Base-by-base conservation (phyloP, 2,329 filamentous ascomycete genomes). In the Macroventuria anomochaeta region DNA sequence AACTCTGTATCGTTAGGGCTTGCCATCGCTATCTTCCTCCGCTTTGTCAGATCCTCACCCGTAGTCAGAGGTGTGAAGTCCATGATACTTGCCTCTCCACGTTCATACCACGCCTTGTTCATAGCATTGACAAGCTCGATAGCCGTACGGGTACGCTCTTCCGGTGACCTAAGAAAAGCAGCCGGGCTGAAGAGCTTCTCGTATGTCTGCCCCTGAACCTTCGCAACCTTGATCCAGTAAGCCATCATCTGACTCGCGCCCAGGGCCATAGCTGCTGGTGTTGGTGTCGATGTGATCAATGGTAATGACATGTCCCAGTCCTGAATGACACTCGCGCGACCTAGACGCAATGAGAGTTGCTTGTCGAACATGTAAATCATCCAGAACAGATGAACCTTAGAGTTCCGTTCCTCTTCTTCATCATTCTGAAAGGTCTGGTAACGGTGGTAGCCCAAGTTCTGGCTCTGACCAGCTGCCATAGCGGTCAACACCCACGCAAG, bases 361-460 rank as follows among this genome's bases (percentile, higher is more conserved):
- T 75, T 76, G 47, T 76, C 74, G 38, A 74, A 64, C 46, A 71
- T 64, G 43, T 76, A 76, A 3, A 75, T 70, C 56, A 68, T 70
- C 72, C 71, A 75, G 41, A 76, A 76, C 1, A 65, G 55, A 20
- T 72, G 62, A 1, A 70, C 61, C 36, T 74, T 75, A 1, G 58
- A 55, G 2, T 61, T 62, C 1, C 65, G 61, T 13, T 71, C 64
- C 10, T 73, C 64, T 18, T 60, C 50, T 0, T 58, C 57, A 33
- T 76, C 73, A 31, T 73, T 65, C 18, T 63, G 67, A 62, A 75
- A 70, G 13, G 68, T 69, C 21, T 69, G 63, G 25, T 68, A 66
- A 3, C 73, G 66, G 40, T 76, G 74, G 37, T 72, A 75, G 7
- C 74, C 74, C 3, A 76, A 50, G 18, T 56, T 65, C 32, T 72